A percentile compares a stretch with the other conserved stretches of the same genome.
Conservation (phyloP, 345 rosid species). For the Sonneratia alba region DNA sequence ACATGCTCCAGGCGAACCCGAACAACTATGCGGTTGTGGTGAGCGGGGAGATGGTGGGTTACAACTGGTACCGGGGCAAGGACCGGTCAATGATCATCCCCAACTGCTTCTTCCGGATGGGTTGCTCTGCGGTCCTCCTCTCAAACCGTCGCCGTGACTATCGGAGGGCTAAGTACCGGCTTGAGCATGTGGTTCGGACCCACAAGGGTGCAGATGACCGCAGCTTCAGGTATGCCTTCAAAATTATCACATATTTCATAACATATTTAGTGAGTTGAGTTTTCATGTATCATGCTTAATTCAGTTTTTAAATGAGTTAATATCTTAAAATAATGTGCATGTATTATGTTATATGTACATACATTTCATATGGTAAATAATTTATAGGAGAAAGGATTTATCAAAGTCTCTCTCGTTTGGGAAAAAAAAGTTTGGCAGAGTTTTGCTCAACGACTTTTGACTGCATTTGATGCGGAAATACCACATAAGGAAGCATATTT, state of each 20-base stretch:
- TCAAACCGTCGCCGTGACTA: constrained; percentile 79
- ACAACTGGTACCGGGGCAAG: constrained; percentile 72
- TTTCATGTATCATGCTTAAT: too few species aligned
- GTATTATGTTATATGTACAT: background rate
- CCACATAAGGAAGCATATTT: too few species aligned
- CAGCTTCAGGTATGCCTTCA: constrained; percentile 60
- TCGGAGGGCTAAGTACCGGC: constrained; percentile 67
- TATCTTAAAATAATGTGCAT: too few species aligned
- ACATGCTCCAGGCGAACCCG: constrained; percentile 84
- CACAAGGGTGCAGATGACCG: constrained; percentile 93
- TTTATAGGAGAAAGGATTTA: too few species aligned
- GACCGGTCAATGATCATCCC: constrained; percentile 84
- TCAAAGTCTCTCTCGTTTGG: too few species aligned
- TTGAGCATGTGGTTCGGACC: constrained; percentile 81
- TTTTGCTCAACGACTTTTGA: too few species aligned
- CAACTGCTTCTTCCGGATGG: constrained; percentile 86
- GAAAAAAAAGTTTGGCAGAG: too few species aligned
- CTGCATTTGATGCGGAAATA: too few species aligned
- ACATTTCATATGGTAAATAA: too few species aligned
- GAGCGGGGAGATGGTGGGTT: constrained; percentile 91
- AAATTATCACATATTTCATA: background rate
- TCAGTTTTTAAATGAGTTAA: too few species aligned
- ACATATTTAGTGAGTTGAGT: background rate
- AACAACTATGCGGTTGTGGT: constrained; percentile 76
- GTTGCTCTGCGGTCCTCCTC: constrained; percentile 70